phyloP scores from a whole-genome alignment of 1,284 basidiomycete genomes.

The Fomitiporia mediterranea region DNA sequence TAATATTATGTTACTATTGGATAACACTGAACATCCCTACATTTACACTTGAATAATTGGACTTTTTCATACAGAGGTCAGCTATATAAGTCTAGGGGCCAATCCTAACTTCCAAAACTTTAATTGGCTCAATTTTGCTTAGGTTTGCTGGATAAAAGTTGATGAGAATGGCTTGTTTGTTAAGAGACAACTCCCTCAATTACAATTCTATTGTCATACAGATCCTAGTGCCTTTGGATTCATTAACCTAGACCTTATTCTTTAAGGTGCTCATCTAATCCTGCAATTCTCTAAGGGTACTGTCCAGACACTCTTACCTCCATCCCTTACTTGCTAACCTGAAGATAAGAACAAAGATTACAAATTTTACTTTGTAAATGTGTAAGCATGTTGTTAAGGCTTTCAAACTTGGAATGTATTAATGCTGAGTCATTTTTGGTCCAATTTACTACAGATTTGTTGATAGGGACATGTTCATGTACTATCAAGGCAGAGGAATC shows the following conservation, averaged over 20 bases:
- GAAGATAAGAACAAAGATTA: conserved; percentile 30
- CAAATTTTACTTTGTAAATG: conserved; percentile 32
- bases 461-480: conserved; percentile 35
- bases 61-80: conserved; percentile 20
- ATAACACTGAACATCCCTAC: conserved; percentile 21
- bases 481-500: conserved; percentile 28
- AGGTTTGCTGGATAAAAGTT: conserved; percentile 34
- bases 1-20: conserved; percentile 34
- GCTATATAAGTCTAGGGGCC: neutral
- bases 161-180: neutral
- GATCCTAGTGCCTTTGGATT: conserved; percentile 16
- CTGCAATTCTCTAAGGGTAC: conserved; percentile 23
- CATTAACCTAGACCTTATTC: conserved; percentile 13
- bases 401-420: too few species aligned
- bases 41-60: conserved; percentile 24
- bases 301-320: conserved; percentile 25
- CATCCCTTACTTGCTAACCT: conserved; percentile 25
- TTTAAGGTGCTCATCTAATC: conserved; percentile 13
- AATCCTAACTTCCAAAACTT: neutral
- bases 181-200: conserved; percentile 22
- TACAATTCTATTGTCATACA: conserved; percentile 12
- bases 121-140: conserved; percentile 32
- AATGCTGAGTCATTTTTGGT: conserved; percentile 19
- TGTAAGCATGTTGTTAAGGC: too few species aligned
- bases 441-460: conserved; percentile 28